A percentile compares a stretch with the other conserved stretches of the same genome.
Conservation (phyloP, 2,329 filamentous ascomycete genomes). For the Eutypella sp. region DNA sequence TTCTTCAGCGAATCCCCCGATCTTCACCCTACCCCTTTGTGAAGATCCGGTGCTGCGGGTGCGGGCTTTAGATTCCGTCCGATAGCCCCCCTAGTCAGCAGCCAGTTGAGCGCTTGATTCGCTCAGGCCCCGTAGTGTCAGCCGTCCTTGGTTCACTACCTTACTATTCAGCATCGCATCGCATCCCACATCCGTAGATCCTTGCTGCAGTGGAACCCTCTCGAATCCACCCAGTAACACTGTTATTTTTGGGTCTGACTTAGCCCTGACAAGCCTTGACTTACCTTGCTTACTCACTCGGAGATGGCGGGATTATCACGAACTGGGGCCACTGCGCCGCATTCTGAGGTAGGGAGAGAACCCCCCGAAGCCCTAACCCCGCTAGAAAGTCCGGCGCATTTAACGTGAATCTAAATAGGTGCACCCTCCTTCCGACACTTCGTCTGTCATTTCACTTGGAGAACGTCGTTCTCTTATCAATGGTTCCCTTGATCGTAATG, state of each 20-base stretch:
- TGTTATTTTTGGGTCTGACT: no score
- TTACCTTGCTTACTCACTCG: not conserved
- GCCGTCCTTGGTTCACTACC: not conserved
- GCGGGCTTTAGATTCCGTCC: not conserved
- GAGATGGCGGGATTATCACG: not conserved
- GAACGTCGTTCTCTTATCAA: not conserved
- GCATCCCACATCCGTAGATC: not conserved
- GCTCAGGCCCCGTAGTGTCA: not conserved
- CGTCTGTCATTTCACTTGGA: not conserved
- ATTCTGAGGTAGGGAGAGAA: not conserved
- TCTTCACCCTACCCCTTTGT: not conserved
- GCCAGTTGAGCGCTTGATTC: not conserved
- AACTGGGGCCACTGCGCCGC: not conserved
- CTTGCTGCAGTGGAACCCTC: not conserved
- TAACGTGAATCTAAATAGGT: not conserved
- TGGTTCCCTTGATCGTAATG: not conserved
- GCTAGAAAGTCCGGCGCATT: not conserved
- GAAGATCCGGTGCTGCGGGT: not conserved
- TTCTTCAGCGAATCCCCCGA: not conserved
- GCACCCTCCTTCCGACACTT: not conserved
- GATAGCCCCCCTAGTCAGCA: no score
- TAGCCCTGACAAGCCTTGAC: conserved; percentile 19
- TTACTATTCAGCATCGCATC: no score
- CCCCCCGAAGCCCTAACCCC: not conserved
- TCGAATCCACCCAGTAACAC: not conserved